Percentiles rank a stretch among this genome's conserved stretches.
These are phyloP conservation scores for Sclerotinia nivalis DNA, from an alignment of 2,329 filamentous ascomycete genomes.

Conservation along the genomic window DNA sequence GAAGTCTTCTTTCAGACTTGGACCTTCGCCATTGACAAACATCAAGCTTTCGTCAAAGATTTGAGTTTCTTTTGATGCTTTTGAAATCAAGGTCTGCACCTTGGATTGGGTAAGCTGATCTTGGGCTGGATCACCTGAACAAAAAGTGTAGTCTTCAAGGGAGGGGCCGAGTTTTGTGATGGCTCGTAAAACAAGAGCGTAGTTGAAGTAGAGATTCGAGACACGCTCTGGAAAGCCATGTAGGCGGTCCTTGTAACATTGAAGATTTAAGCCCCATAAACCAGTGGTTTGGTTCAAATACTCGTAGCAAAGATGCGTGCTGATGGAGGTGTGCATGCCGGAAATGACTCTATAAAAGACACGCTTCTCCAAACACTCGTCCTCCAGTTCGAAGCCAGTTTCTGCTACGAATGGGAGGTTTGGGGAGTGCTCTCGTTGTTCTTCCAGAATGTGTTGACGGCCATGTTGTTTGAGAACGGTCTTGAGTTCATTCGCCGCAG, in stretches of 20 bases:
- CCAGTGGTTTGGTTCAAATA: slow-evolving; percentile 95
- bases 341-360: slow-evolving; percentile 95
- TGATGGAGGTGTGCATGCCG: slow-evolving; percentile 98
- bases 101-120: slow-evolving; percentile 79
- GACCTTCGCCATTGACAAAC: slow-evolving; percentile 78
- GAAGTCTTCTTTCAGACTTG: slow-evolving; percentile 93
- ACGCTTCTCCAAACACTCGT: slow-evolving; percentile 96
- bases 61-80: slow-evolving; percentile 67
- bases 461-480: slow-evolving; percentile 61
- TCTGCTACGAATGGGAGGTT: slow-evolving; percentile 61
- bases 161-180: slow-evolving; percentile 86
- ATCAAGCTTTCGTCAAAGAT: slow-evolving; percentile 96
- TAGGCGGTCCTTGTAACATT: slow-evolving; percentile 85
- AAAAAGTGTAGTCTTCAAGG: slow-evolving; percentile 83
- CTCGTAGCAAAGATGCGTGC: slow-evolving; percentile 92
- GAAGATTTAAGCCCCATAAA: slow-evolving; percentile 85
- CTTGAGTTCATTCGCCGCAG: slow-evolving; percentile 62
- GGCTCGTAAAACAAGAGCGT: slow-evolving; percentile 88
- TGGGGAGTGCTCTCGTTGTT: slow-evolving; percentile 55
- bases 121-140: slow-evolving; percentile 78
- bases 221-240: slow-evolving; percentile 85
- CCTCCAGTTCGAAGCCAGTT: slow-evolving; percentile 73
- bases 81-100: slow-evolving; percentile 72
- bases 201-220: slow-evolving; percentile 99
- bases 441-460: slow-evolving; percentile 61